A percentile compares a stretch with the other conserved stretches of the same genome.
Conservation (phyloP, 768 basidiomycete genomes). For the Suillus weaverae region DNA sequence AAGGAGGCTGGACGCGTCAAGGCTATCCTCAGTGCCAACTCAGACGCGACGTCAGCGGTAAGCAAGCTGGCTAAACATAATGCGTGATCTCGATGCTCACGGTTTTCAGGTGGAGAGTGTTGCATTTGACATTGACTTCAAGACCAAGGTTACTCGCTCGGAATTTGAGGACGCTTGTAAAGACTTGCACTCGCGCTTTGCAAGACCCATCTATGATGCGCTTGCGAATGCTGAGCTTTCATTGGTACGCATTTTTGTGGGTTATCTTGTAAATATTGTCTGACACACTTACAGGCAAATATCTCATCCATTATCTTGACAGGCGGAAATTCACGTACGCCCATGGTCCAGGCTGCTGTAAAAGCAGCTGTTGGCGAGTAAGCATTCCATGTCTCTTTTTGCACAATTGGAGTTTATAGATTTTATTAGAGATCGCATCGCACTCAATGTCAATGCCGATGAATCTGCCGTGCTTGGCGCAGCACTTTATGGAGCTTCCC, state of each 20-base stretch:
- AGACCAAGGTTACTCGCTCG: slow-evolving; percentile 69
- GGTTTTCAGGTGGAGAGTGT: slow-evolving; percentile 76
- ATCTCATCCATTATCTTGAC: slow-evolving; percentile 90
- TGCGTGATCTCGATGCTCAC: slow-evolving; percentile 8
- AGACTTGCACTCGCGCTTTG: slow-evolving; percentile 63
- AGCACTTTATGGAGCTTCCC: slow-evolving; percentile 85
- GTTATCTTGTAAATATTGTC: slow-evolving; percentile 1
- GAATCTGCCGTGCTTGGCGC: slow-evolving; percentile 95
- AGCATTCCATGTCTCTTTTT: slow-evolving; percentile 27
- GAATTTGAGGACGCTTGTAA: slow-evolving; percentile 76
- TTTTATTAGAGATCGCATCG: slow-evolving; percentile 68
- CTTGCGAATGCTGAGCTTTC: slow-evolving; percentile 64
- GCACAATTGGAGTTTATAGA: background rate
- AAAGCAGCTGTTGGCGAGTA: slow-evolving; percentile 76
- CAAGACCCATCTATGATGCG: slow-evolving; percentile 74
- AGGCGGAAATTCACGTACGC: slow-evolving; percentile 87
- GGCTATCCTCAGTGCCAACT: slow-evolving; percentile 89
- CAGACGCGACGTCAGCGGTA: slow-evolving; percentile 72
- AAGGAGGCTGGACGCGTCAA: slow-evolving; percentile 94
- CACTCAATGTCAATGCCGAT: slow-evolving; percentile 94
- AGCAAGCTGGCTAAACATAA: slow-evolving; percentile 25
- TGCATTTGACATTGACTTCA: slow-evolving; percentile 90
- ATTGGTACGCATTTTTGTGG: slow-evolving; percentile 41
- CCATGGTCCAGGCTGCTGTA: slow-evolving; percentile 87
- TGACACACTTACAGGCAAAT: slow-evolving; percentile 53